These are phyloP conservation scores for Calocybe indica DNA, from an alignment of 768 basidiomycete species.

Conservation along the genomic window DNA sequence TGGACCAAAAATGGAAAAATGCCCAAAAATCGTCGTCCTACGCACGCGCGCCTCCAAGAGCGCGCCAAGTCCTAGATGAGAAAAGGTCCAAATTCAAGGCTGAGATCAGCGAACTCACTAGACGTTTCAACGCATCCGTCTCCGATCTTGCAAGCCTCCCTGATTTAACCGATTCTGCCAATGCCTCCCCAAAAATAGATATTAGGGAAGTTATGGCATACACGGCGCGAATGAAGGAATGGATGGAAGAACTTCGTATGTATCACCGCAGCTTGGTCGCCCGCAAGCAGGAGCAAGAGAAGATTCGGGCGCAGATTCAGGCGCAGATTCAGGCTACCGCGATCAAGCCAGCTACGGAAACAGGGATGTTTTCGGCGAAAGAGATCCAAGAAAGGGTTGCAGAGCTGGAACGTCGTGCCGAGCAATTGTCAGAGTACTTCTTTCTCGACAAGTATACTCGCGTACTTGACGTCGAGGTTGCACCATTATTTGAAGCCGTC, in stretches of 20 bases:
- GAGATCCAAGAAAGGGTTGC: slow-evolving; percentile 2
- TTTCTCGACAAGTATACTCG: slow-evolving; percentile 1
- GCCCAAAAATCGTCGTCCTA: slow-evolving; percentile 23
- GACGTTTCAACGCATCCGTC: slow-evolving; percentile 15
- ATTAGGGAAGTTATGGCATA: slow-evolving; percentile 19
- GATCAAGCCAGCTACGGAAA: background rate
- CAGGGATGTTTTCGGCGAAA: slow-evolving; percentile 7
- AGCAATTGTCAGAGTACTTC: slow-evolving; percentile 4
- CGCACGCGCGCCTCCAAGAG: slow-evolving; percentile 17
- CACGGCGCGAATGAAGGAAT: slow-evolving; percentile 21
- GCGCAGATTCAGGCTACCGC: background rate
- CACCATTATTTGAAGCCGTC: background rate
- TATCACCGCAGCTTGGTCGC: slow-evolving; percentile 2
- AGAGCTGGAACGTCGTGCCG: slow-evolving; percentile 4
- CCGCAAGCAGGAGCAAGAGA: background rate
- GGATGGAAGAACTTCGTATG: slow-evolving; percentile 21
- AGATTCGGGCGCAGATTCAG: background rate
- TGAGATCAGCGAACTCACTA: slow-evolving; percentile 12
- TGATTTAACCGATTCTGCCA: slow-evolving; percentile 10
- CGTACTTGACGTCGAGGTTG: slow-evolving; percentile 4
- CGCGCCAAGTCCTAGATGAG: slow-evolving; percentile 20
- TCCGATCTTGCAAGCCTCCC: slow-evolving; percentile 20
- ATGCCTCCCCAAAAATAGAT: slow-evolving; percentile 9
- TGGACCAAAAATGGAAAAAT: slow-evolving; percentile 23
- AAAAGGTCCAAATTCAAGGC: slow-evolving; percentile 12